These are phyloP conservation scores for thale cress (Arabidopsis thaliana) DNA, from an alignment of 345 rosid genomes.

Conservation along the genomic window DNA sequence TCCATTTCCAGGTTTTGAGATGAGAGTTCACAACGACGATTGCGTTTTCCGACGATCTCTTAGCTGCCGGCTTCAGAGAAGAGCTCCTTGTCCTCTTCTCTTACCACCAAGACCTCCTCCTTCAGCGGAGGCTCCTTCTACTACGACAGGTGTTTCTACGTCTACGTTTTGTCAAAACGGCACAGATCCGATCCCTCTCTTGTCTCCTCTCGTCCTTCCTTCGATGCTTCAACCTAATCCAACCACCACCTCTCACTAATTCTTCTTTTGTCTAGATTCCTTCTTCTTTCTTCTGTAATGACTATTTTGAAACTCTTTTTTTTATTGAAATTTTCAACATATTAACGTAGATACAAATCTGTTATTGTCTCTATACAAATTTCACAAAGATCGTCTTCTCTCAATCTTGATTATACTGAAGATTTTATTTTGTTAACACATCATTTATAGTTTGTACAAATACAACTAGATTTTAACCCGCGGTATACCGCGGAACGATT, in stretches of 20 bases:
- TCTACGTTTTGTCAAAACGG: constrained; percentile 46
- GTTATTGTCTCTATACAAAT: constrained; percentile 7
- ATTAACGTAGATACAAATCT: constrained; percentile 7
- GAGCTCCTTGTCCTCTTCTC: constrained; percentile 73
- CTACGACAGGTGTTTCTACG: constrained; percentile 34
- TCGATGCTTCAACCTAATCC: constrained; percentile 48
- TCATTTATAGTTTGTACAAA: not conserved
- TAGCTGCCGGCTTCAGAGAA: constrained; percentile 59
- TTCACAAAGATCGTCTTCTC: constrained; percentile 5
- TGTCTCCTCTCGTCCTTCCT: constrained; percentile 84
- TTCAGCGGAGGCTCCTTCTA: constrained; percentile 21
- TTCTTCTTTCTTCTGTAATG: constrained; percentile 5
- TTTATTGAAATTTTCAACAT: not conserved
- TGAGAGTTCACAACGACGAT: constrained; percentile 57
- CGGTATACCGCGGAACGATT: no score
- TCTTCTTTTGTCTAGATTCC: constrained; percentile 8
- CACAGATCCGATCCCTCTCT: constrained; percentile 77
- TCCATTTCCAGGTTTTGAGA: constrained; percentile 71
- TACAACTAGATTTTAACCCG: no score
- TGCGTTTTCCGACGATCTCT: constrained; percentile 54
- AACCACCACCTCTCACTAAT: constrained; percentile 39
- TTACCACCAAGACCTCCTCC: constrained; percentile 48
- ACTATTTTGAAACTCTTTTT: not conserved
- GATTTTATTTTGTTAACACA: not conserved
- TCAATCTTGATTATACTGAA: constrained; percentile 1